Evolutionary conservation across 768 basidiomycete genomes (phyloP).

Genomic region (Saitozyma sp.): DNA sequence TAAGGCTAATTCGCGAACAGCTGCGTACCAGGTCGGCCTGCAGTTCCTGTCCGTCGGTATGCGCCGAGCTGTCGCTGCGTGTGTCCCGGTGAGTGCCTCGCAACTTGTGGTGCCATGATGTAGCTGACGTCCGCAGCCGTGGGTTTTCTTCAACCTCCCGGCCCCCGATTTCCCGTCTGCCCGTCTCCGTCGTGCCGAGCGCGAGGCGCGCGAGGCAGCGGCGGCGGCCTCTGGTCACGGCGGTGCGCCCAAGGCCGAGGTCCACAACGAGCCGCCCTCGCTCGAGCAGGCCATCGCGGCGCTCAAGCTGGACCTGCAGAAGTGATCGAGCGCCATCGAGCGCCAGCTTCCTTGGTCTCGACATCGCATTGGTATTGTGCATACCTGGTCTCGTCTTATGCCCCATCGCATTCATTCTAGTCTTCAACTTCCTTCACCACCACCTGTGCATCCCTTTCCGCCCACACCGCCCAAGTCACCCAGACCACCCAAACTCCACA

Average conservation of each 20-base stretch:
- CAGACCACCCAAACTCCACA: too few relatives aligned
- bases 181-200: constrained; percentile 35
- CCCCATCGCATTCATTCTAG: too few relatives aligned
- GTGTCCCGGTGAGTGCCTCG: constrained; percentile 59
- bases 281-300: constrained; percentile 40
- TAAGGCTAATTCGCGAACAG: constrained; percentile 53
- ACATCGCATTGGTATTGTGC: too few relatives aligned
- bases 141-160: constrained; percentile 49
- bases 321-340: too few relatives aligned
- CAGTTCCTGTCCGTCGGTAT: constrained; percentile 90
- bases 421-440: too few relatives aligned
- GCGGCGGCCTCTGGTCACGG: constrained; percentile 45
- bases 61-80: constrained; percentile 91
- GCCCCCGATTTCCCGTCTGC: constrained; percentile 46
- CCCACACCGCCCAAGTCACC: too few relatives aligned
- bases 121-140: constrained; percentile 26
- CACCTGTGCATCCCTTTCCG: too few relatives aligned
- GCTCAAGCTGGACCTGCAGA: constrained; percentile 25
- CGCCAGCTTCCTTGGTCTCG: too few relatives aligned
- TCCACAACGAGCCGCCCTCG: constrained; percentile 41
- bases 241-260: constrained; percentile 30
- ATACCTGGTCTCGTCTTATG: too few relatives aligned
- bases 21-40: constrained; percentile 94
- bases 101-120: not conserved
- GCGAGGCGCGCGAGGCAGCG: constrained; percentile 39